Evolutionary conservation across 495 filamentous ascomycete genomes (phyloP).

Genomic region (Staphylotrichum tortipilum): DNA sequence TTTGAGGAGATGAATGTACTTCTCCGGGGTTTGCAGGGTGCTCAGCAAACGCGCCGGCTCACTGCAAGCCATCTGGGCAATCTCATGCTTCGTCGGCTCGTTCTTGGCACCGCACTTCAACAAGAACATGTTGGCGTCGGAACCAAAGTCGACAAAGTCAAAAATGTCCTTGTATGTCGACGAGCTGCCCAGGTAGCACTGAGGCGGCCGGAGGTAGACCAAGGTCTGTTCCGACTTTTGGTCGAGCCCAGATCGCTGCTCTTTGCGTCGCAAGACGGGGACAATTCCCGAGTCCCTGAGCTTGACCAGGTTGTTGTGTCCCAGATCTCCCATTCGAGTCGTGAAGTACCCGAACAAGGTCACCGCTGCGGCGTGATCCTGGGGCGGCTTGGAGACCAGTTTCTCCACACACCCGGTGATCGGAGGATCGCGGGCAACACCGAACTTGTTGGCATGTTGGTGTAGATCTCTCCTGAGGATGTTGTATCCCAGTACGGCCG

Average conservation of each 20-base stretch:
- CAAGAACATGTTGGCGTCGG: slow-evolving; percentile 79
- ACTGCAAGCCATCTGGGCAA: slow-evolving; percentile 66
- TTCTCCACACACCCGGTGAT: slow-evolving; percentile 63
- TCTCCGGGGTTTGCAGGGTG: slow-evolving; percentile 67
- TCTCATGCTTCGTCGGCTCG: slow-evolving; percentile 77
- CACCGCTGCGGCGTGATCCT: slow-evolving; percentile 52
- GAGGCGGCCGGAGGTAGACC: slow-evolving; percentile 48
- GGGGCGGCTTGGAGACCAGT: slow-evolving; percentile 62
- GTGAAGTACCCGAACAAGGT: slow-evolving; percentile 74
- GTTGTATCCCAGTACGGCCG: slow-evolving; percentile 67
- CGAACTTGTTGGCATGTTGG: slow-evolving; percentile 68
- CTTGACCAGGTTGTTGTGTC: slow-evolving; percentile 46
- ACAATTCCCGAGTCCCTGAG: slow-evolving; percentile 60
- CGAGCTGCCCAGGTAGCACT: slow-evolving; percentile 69
- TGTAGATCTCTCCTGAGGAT: slow-evolving; percentile 67
- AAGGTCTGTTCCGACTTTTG: slow-evolving; percentile 19
- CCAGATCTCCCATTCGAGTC: slow-evolving; percentile 63
- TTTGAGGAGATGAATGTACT: slow-evolving; percentile 73
- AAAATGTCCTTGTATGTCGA: slow-evolving; percentile 79
- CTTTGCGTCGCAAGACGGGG: slow-evolving; percentile 47
- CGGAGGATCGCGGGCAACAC: slow-evolving; percentile 69
- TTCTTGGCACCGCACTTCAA: slow-evolving; percentile 78
- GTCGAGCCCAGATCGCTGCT: neutral
- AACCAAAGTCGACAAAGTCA: slow-evolving; percentile 90
- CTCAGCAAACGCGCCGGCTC: slow-evolving; percentile 75